A percentile compares a stretch with the other conserved stretches of the same genome.
Conservation (phyloP, 805 yeast species). For the Nakazawaea laoshanensis region DNA sequence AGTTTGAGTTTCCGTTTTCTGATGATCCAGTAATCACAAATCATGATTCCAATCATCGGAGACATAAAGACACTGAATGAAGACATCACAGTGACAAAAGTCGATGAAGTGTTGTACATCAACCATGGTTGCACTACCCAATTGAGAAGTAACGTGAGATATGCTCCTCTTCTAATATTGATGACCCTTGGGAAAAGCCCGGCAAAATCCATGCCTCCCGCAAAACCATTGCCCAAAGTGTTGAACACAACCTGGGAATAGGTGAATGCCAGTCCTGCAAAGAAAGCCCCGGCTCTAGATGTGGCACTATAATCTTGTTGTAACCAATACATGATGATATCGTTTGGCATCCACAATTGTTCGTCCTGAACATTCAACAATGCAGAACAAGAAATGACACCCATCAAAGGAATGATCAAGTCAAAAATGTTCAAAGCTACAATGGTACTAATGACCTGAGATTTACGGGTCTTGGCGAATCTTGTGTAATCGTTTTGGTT, state of each 20-base stretch:
- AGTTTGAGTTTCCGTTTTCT: constrained; percentile 30
- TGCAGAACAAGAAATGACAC: constrained; percentile 33
- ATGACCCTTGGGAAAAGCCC: constrained; percentile 36
- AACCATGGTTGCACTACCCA: constrained; percentile 30
- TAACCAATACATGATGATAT: constrained; percentile 23
- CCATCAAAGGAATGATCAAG: constrained; percentile 33
- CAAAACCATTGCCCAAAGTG: constrained; percentile 29
- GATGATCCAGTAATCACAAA: constrained; percentile 30
- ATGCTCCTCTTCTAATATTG: constrained; percentile 37
- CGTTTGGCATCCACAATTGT: constrained; percentile 27
- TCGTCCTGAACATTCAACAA: constrained; percentile 24
- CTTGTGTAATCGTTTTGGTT: constrained; percentile 36
- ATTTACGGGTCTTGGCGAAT: constrained; percentile 14
- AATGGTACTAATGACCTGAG: constrained; percentile 12
- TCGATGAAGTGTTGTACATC: constrained; percentile 23
- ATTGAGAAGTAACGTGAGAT: constrained; percentile 24
- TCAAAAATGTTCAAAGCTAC: constrained; percentile 18
- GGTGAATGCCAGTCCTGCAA: constrained; percentile 22
- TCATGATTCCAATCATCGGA: constrained; percentile 29
- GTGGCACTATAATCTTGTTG: constrained; percentile 20
- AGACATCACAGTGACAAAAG: constrained; percentile 23
- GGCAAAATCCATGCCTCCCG: constrained; percentile 44
- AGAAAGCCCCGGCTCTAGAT: constrained; percentile 27
- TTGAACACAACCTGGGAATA: constrained; percentile 30
- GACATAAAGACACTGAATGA: constrained; percentile 27